phyloP scores from a whole-genome alignment of 164 flowering plant species.

The Nymphaea colorata region DNA sequence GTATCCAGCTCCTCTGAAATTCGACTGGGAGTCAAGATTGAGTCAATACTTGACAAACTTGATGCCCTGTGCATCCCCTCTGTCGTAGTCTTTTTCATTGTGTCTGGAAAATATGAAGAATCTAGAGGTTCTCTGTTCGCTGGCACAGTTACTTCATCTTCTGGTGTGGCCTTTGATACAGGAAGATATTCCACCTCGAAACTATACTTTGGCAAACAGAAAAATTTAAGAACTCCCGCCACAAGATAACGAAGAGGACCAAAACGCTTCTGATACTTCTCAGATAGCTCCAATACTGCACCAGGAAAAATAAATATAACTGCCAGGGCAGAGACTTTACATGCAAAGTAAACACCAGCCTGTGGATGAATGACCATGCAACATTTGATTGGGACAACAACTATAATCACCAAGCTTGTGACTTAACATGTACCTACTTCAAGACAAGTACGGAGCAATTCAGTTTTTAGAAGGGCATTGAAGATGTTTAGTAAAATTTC shows the following conservation, averaged over 20 bases:
- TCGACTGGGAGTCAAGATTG: slow-evolving; percentile 86
- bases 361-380: no score
- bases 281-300: slow-evolving; percentile 94
- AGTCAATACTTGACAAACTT: slow-evolving; percentile 94
- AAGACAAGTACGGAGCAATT: no score
- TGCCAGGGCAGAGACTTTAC: no score
- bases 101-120: slow-evolving; percentile 74
- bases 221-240: slow-evolving; percentile 88
- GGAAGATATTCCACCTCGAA: slow-evolving; percentile 93
- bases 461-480: no score
- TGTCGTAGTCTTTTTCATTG: slow-evolving; percentile 73
- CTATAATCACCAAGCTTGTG: no score
- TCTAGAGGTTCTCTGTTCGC: slow-evolving; percentile 51
- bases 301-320: background rate
- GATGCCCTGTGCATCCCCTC: slow-evolving; percentile 94
- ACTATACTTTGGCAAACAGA: slow-evolving; percentile 87
- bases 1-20: slow-evolving; percentile 85
- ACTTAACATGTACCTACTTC: no score
- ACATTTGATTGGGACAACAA: no score
- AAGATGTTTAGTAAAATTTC: no score
- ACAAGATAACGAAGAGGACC: slow-evolving; percentile 96
- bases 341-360: no score
- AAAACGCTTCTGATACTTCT: slow-evolving; percentile 91
- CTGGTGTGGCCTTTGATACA: slow-evolving; percentile 33
- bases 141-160: slow-evolving; percentile 26